A percentile compares a stretch with the other conserved stretches of the same genome.
phyloP scores from a whole-genome alignment of 768 basidiomycete species.

The Neoboletus subvelutipes region DNA sequence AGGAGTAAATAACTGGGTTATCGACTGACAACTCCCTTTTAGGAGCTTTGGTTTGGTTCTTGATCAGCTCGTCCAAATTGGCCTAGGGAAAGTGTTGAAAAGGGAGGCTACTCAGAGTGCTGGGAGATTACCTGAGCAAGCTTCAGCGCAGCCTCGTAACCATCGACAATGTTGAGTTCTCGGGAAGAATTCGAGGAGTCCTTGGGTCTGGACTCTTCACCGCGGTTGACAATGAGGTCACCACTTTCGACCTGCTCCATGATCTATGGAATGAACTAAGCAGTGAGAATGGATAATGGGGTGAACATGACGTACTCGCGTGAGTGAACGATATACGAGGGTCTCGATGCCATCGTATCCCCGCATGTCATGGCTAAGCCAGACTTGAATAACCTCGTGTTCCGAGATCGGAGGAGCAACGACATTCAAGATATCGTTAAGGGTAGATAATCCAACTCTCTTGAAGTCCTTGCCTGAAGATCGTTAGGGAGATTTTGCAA shows the following conservation, averaged over 20 bases:
- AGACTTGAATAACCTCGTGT: constrained; percentile 96
- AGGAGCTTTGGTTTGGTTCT: constrained; percentile 48
- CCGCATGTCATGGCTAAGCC: constrained; percentile 94
- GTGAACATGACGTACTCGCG: constrained; percentile 56
- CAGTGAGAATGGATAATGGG: neutral
- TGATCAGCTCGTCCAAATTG: constrained; percentile 73
- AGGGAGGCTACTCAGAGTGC: neutral
- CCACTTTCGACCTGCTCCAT: constrained; percentile 95
- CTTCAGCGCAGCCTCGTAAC: constrained; percentile 81
- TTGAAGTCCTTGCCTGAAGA: constrained; percentile 83
- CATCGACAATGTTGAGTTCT: constrained; percentile 80
- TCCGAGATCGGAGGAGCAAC: constrained; percentile 98
- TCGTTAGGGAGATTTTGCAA: neutral
- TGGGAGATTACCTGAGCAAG: constrained; percentile 64
- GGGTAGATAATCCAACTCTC: constrained; percentile 80
- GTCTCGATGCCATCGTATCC: constrained; percentile 95
- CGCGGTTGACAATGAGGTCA: constrained; percentile 84
- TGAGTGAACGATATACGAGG: constrained; percentile 85
- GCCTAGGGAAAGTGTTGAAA: constrained; percentile 47
- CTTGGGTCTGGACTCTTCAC: constrained; percentile 73
- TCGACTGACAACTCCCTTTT: constrained; percentile 34
- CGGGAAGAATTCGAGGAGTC: constrained; percentile 47
- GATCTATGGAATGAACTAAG: constrained; percentile 47
- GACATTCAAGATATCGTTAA: constrained; percentile 90
- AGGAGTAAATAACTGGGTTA: constrained; percentile 78